A percentile compares a stretch with the other conserved stretches of the same genome.
Evolutionary conservation across 768 basidiomycete genomes (phyloP).

Genomic region (Podaxis mareebaensis): DNA sequence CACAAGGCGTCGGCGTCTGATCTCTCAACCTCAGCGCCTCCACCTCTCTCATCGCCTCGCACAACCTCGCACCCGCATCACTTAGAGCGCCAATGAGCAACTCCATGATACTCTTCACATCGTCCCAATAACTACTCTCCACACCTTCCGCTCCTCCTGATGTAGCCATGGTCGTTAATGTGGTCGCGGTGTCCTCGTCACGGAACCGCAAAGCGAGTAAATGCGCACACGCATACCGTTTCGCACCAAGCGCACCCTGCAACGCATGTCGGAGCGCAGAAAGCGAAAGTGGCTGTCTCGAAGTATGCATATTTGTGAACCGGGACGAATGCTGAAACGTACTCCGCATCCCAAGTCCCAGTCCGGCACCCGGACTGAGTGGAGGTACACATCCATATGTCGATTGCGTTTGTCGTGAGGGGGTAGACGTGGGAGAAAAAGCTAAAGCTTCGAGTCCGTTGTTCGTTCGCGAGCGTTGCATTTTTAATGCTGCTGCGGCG

Average conservation of each 20-base stretch:
- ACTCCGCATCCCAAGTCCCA: conserved; percentile 15
- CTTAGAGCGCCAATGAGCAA: conserved; percentile 66
- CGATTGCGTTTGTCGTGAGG: background rate
- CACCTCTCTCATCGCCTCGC: conserved; percentile 61
- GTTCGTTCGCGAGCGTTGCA: conserved; percentile 54
- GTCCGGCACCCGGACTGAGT: background rate
- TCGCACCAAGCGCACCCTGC: conserved; percentile 68
- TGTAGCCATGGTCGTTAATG: background rate
- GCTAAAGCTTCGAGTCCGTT: conserved; percentile 50
- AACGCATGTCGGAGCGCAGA: conserved; percentile 61
- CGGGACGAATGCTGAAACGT: conserved; percentile 50
- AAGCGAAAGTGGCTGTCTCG: conserved; percentile 68
- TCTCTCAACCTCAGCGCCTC: conserved; percentile 56
- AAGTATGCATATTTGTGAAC: conserved; percentile 59
- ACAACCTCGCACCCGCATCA: conserved; percentile 63
- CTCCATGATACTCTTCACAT: conserved; percentile 73
- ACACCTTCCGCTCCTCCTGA: conserved; percentile 49
- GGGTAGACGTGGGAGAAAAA: background rate
- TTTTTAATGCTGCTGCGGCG: conserved; percentile 59
- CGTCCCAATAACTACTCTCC: conserved; percentile 74
- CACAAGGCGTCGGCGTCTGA: conserved; percentile 43
- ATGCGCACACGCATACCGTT: conserved; percentile 78
- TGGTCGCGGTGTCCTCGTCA: conserved; percentile 14
- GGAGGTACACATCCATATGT: background rate
- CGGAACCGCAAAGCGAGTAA: conserved; percentile 74